These are phyloP conservation scores for Madurella mycetomatis DNA, from an alignment of 2,329 filamentous ascomycete species.

Conservation along the genomic window DNA sequence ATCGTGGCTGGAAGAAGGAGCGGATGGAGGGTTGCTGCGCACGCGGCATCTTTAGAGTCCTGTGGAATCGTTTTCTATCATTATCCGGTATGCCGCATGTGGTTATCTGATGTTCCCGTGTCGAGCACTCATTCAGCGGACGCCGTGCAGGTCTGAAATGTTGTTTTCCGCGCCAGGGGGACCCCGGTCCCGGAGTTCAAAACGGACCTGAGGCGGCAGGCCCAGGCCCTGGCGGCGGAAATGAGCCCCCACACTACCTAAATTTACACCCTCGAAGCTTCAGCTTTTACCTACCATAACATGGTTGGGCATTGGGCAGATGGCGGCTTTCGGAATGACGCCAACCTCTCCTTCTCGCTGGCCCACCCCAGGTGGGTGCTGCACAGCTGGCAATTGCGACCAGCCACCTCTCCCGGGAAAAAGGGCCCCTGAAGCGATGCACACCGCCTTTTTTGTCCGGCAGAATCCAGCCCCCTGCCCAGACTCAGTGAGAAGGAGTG, in stretches of 20 bases:
- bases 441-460: slow-evolving; percentile 13
- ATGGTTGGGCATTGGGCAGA: too few species aligned
- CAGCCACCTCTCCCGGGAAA: not conserved
- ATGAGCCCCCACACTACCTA: too few species aligned
- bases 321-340: too few species aligned
- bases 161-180: not conserved
- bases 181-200: slow-evolving; percentile 8
- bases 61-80: not conserved
- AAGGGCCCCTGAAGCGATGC: too few species aligned
- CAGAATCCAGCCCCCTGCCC: slow-evolving; percentile 1
- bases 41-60: slow-evolving; percentile 31
- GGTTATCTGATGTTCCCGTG: not conserved
- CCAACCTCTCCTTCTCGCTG: too few species aligned
- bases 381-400: too few species aligned
- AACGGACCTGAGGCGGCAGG: slow-evolving; percentile 2
- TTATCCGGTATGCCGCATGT: too few species aligned
- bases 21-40: slow-evolving; percentile 54
- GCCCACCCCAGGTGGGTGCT: too few species aligned
- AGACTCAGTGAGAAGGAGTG: not conserved
- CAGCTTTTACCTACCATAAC: too few species aligned
- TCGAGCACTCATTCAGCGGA: not conserved
- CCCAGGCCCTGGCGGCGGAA: not conserved
- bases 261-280: too few species aligned
- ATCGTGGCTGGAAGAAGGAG: slow-evolving; percentile 55
- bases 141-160: not conserved